A percentile compares a stretch with the other conserved stretches of the same genome.
Conservation (phyloP, 805 yeast genomes). For the Spencermartinsiella europaea region DNA sequence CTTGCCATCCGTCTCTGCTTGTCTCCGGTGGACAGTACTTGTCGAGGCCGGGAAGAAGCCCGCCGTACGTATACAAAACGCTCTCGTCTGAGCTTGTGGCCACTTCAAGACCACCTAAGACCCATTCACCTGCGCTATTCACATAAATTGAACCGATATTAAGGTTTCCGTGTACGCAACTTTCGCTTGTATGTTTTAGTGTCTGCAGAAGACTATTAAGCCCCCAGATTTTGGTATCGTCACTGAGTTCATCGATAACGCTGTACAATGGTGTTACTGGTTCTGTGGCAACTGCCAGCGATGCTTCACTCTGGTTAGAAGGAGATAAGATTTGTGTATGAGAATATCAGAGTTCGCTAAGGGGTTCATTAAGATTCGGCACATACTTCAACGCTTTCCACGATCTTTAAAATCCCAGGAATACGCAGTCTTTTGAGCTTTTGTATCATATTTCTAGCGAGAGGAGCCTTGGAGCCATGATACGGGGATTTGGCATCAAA, state of each 20-base stretch:
- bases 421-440: slow-evolving; percentile 53
- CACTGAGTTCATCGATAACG: slow-evolving; percentile 32
- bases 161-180: slow-evolving; percentile 61
- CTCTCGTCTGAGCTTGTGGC: slow-evolving; percentile 48
- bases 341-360: background rate
- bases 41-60: slow-evolving; percentile 31
- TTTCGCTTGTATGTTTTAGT: slow-evolving; percentile 50
- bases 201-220: slow-evolving; percentile 47
- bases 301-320: slow-evolving; percentile 39
- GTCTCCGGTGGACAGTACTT: slow-evolving; percentile 53
- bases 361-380: too few species aligned
- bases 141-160: slow-evolving; percentile 56
- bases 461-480: slow-evolving; percentile 29
- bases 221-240: slow-evolving; percentile 46
- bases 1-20: slow-evolving; percentile 39
- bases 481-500: slow-evolving; percentile 44
- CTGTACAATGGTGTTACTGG: slow-evolving; percentile 49
- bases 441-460: slow-evolving; percentile 42
- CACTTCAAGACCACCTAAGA: slow-evolving; percentile 74
- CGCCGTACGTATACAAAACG: slow-evolving; percentile 22
- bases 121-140: slow-evolving; percentile 74
- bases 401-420: slow-evolving; percentile 61
- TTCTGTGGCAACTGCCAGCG: slow-evolving; percentile 62
- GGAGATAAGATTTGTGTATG: background rate
- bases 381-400: slow-evolving; percentile 53